These are phyloP conservation scores for Xerophyta viscosa DNA, from an alignment of 106 monocot genomes.

Conservation along the genomic window DNA sequence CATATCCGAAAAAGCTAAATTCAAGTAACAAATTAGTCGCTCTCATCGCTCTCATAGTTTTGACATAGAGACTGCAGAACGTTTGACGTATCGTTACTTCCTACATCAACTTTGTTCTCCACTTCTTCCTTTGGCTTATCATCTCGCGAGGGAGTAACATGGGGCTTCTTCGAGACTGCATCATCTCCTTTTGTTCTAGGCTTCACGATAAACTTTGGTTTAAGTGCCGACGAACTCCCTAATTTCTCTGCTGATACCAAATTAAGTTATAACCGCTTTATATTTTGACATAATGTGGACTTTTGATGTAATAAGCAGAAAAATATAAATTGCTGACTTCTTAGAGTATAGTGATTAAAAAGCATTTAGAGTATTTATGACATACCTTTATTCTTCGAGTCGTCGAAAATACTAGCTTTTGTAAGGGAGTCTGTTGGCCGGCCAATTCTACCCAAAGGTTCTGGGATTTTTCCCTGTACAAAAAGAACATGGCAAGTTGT, in stretches of 20 bases:
- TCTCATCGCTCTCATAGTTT: slow-evolving; percentile 6
- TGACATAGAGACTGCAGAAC: slow-evolving; percentile 5
- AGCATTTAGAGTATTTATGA: too few relatives aligned
- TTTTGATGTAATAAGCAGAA: too few relatives aligned
- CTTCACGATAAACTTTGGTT: slow-evolving; percentile 8
- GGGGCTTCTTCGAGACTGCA: slow-evolving; percentile 3
- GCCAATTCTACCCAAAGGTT: neutral
- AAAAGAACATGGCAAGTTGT: neutral
- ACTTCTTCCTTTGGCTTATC: neutral
- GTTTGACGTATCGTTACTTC: neutral
- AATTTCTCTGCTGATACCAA: neutral
- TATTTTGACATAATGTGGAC: too few relatives aligned
- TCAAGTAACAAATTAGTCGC: neutral
- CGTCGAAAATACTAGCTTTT: slow-evolving; percentile 24
- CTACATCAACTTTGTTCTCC: neutral
- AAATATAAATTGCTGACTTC: too few relatives aligned
- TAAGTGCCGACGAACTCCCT: neutral
- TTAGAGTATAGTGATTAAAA: too few relatives aligned
- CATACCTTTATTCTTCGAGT: slow-evolving; percentile 32
- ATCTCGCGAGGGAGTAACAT: neutral
- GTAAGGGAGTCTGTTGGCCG: slow-evolving; percentile 48
- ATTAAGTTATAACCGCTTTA: too few relatives aligned
- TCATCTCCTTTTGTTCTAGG: neutral
- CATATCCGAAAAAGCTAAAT: too few relatives aligned
- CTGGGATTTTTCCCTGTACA: slow-evolving; percentile 19